These are phyloP conservation scores for Eimeria necatrix DNA, from an alignment of 169 alveolate species.

Conservation along the genomic window DNA sequence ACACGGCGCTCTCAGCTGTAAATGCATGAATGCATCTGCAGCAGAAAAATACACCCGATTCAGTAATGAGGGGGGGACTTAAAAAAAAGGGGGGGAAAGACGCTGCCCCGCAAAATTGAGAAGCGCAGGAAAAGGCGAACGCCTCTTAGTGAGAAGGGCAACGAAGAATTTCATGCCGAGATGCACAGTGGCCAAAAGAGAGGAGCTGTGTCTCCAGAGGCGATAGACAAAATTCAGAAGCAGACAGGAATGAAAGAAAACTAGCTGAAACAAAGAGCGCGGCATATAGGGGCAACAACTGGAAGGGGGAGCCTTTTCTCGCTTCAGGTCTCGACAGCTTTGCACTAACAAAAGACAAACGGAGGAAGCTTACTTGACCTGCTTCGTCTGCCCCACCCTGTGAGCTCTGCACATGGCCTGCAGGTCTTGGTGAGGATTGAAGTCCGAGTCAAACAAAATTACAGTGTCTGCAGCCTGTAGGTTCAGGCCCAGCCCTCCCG, in stretches of 20 bases:
- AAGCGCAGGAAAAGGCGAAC: no score
- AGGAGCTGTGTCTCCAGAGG: no score
- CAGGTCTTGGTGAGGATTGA: slow-evolving; percentile 94
- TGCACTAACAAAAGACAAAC: background rate
- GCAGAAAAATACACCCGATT: no score
- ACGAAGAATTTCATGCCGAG: no score
- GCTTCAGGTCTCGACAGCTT: background rate
- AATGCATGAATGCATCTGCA: no score
- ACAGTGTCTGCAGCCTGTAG: slow-evolving; percentile 98
- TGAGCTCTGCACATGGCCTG: slow-evolving; percentile 97
- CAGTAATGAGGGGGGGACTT: background rate
- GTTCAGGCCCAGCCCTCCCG: slow-evolving; percentile 95
- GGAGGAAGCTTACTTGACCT: slow-evolving; percentile 85
- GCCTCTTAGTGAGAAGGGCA: no score
- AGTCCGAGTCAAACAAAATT: slow-evolving; percentile 96
- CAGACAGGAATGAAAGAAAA: background rate
- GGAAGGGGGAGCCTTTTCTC: no score
- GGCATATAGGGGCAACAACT: background rate
- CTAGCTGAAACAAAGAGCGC: background rate
- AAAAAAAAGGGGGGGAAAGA: background rate
- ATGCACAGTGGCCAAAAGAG: no score
- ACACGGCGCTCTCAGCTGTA: no score
- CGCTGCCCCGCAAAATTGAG: no score
- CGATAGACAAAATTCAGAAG: background rate
- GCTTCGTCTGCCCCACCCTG: slow-evolving; percentile 96